Evolutionary conservation across 1,284 basidiomycete genomes (phyloP).

Genomic region (Psilocybe mexicana): DNA sequence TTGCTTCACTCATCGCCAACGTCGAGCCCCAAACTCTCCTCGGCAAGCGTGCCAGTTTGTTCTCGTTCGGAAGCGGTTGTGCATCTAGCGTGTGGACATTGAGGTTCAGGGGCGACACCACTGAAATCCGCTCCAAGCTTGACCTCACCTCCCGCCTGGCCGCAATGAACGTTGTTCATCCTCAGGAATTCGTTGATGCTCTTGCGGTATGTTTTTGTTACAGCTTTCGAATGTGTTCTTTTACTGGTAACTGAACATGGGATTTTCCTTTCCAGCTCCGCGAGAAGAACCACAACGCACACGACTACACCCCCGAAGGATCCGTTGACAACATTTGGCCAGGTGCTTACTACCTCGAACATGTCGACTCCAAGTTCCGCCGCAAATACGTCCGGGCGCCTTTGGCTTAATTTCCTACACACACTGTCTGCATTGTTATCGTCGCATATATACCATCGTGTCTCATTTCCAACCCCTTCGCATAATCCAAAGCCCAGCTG

Average conservation of each 20-base stretch:
- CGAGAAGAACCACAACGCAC: slow-evolving; percentile 95
- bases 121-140: slow-evolving; percentile 78
- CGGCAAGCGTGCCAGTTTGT: slow-evolving; percentile 87
- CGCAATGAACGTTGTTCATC: slow-evolving; percentile 89
- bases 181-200: slow-evolving; percentile 67
- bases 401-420: slow-evolving; percentile 36
- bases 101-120: slow-evolving; percentile 83
- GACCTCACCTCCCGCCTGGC: slow-evolving; percentile 78
- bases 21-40: slow-evolving; percentile 66
- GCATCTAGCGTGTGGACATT: slow-evolving; percentile 91
- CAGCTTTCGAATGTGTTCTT: background rate
- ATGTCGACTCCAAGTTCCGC: slow-evolving; percentile 91
- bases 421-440: background rate
- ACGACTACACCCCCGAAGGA: slow-evolving; percentile 84
- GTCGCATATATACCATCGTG: slow-evolving; percentile 7
- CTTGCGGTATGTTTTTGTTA: slow-evolving; percentile 47
- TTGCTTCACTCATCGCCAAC: slow-evolving; percentile 79
- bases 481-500: background rate
- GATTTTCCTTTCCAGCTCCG: slow-evolving; percentile 61
- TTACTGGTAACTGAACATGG: no score
- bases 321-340: slow-evolving; percentile 93
- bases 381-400: slow-evolving; percentile 78
- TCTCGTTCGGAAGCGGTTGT: slow-evolving; percentile 92
- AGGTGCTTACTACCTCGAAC: slow-evolving; percentile 91
- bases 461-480: slow-evolving; percentile 5